Percentiles rank a stretch among this genome's conserved stretches.
These are phyloP conservation scores for Galerina sulciceps DNA, from an alignment of 768 basidiomycete genomes.

Conservation along the genomic window DNA sequence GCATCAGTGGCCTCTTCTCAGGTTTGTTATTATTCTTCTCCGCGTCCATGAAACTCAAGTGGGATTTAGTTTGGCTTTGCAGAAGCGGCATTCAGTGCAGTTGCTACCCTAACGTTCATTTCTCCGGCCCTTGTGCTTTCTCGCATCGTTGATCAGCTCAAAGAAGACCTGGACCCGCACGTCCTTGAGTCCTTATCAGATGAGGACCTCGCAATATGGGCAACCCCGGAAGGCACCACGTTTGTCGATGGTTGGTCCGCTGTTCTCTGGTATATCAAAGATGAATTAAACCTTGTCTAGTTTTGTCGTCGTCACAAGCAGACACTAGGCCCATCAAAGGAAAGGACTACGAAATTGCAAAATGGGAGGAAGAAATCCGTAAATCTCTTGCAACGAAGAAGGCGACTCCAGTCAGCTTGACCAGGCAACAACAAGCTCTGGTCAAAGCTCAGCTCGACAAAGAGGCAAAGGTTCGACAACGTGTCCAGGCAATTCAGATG, in stretches of 20 bases:
- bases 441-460: slow-evolving; percentile 83
- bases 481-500: slow-evolving; percentile 57
- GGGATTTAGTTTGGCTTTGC: slow-evolving; percentile 46
- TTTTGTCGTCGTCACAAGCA: slow-evolving; percentile 64
- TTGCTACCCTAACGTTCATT: slow-evolving; percentile 81
- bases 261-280: neutral
- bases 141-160: slow-evolving; percentile 68
- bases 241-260: slow-evolving; percentile 73
- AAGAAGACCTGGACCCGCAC: slow-evolving; percentile 62
- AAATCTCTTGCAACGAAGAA: slow-evolving; percentile 85
- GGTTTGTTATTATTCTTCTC: slow-evolving; percentile 33
- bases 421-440: slow-evolving; percentile 86
- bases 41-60: neutral
- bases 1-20: slow-evolving; percentile 50
- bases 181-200: slow-evolving; percentile 68
- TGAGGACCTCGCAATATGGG: slow-evolving; percentile 83
- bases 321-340: slow-evolving; percentile 65
- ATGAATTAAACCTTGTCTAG: slow-evolving; percentile 37
- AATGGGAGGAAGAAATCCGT: slow-evolving; percentile 96
- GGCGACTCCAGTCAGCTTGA: slow-evolving; percentile 56
- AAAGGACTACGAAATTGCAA: slow-evolving; percentile 86
- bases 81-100: slow-evolving; percentile 75
- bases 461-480: slow-evolving; percentile 69
- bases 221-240: slow-evolving; percentile 78
- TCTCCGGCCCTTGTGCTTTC: slow-evolving; percentile 72